Evolutionary conservation across 2,329 filamentous ascomycete genomes (phyloP).

Genomic region (Hypoxylon sp.): DNA sequence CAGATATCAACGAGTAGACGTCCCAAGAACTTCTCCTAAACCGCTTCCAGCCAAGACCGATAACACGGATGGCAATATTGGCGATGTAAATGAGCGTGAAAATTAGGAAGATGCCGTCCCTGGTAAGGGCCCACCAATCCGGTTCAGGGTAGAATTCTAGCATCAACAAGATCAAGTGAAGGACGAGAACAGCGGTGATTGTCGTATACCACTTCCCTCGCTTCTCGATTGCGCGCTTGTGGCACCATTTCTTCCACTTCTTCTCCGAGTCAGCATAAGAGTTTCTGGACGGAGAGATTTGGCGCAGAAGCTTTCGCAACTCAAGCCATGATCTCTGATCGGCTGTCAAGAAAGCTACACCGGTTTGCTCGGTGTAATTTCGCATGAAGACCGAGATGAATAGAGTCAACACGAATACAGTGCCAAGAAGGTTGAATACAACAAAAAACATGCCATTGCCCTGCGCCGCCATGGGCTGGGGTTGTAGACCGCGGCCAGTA

Average conservation of each 20-base stretch:
- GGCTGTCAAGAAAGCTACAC: conserved; percentile 93
- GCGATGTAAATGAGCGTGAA: conserved; percentile 86
- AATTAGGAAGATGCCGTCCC: conserved; percentile 82
- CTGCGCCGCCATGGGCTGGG: conserved; percentile 74
- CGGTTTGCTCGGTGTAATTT: conserved; percentile 98
- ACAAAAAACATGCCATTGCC: conserved; percentile 96
- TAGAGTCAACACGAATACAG: conserved; percentile 94
- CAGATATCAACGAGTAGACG: conserved; percentile 83
- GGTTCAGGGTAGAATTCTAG: conserved; percentile 87
- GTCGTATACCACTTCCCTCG: conserved; percentile 89
- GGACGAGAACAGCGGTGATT: conserved; percentile 81
- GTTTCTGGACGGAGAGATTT: conserved; percentile 94
- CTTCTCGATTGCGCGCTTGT: conserved; percentile 93
- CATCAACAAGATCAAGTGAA: conserved; percentile 86
- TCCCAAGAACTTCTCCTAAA: conserved; percentile 97
- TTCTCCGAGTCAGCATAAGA: conserved; percentile 82
- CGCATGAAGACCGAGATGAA: conserved; percentile 99
- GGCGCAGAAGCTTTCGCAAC: conserved; percentile 87
- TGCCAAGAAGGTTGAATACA: conserved; percentile 93
- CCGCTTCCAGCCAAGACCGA: conserved; percentile 90
- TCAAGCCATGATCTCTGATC: conserved; percentile 98
- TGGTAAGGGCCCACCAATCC: conserved; percentile 74
- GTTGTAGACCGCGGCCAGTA: conserved; percentile 80
- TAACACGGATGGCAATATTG: conserved; percentile 85
- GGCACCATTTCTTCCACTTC: conserved; percentile 92